Evolutionary conservation across 306 rosid species (phyloP).

Genomic region (Cucurbita pepo): DNA sequence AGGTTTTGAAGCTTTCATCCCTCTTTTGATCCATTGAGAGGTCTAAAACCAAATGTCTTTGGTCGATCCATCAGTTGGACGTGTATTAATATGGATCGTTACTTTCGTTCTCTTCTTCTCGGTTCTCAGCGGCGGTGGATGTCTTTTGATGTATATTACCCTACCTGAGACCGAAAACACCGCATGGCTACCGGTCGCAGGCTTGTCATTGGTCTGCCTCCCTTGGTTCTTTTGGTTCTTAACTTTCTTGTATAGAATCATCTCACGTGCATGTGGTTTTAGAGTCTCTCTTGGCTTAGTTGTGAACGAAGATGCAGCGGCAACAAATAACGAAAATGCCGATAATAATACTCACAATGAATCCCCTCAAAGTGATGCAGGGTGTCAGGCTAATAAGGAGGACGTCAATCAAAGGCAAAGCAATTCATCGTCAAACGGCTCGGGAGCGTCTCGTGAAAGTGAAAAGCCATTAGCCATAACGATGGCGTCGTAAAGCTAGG

Average conservation of each 20-base stretch:
- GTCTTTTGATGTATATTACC: slow-evolving; percentile 35
- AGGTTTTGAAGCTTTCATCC: slow-evolving; percentile 6
- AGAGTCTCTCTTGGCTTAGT: slow-evolving; percentile 11
- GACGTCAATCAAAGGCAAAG: slow-evolving; percentile 3
- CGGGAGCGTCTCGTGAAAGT: slow-evolving; percentile 37
- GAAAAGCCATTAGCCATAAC: slow-evolving; percentile 47
- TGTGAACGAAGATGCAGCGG: not conserved
- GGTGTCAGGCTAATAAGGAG: not conserved
- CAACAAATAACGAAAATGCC: not conserved
- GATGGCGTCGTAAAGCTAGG: slow-evolving; percentile 18
- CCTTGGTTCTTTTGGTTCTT: slow-evolving; percentile 82
- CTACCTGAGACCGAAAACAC: slow-evolving; percentile 25
- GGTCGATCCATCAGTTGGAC: slow-evolving; percentile 26
- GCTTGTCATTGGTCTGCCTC: slow-evolving; percentile 47
- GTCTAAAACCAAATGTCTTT: slow-evolving; percentile 31
- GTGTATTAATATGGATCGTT: slow-evolving; percentile 45
- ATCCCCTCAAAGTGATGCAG: slow-evolving; percentile 6
- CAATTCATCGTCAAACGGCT: not conserved
- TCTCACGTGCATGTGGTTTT: slow-evolving; percentile 33
- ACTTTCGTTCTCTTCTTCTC: slow-evolving; percentile 26
- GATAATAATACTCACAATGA: not conserved
- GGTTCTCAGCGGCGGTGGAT: slow-evolving; percentile 38
- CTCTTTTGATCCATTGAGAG: not conserved
- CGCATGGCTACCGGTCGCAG: slow-evolving; percentile 38
- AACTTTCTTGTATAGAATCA: slow-evolving; percentile 45